A percentile compares a stretch with the other conserved stretches of the same genome.
Conservation (phyloP, 345 rosid genomes). For the Mangifera indica region DNA sequence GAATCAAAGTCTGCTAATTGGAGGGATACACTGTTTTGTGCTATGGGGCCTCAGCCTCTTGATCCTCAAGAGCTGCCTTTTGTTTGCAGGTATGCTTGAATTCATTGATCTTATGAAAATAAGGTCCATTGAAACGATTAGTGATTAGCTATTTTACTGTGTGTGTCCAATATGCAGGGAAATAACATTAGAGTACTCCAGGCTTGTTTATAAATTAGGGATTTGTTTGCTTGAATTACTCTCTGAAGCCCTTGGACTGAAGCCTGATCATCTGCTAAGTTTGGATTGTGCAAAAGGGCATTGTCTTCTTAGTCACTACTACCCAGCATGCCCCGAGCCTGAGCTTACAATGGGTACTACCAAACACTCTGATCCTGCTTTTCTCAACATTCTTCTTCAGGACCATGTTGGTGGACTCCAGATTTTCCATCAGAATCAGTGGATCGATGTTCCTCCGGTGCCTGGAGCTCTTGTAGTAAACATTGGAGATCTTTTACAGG, state of each 20-base stretch:
- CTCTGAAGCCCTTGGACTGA: conserved; percentile 27
- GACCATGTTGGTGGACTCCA: conserved; percentile 53
- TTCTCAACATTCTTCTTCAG: conserved; percentile 48
- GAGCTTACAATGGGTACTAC: conserved; percentile 37
- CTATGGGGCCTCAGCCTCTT: conserved; percentile 11
- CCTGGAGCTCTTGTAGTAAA: conserved; percentile 46
- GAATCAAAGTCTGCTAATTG: conserved; percentile 23
- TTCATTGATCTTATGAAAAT: too few species aligned
- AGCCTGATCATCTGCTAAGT: conserved; percentile 12
- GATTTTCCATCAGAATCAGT: conserved; percentile 43
- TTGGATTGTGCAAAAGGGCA: conserved; percentile 23
- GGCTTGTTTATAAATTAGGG: conserved; percentile 17
- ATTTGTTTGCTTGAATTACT: conserved; percentile 17
- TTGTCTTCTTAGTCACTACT: conserved; percentile 24
- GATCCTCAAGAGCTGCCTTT: conserved; percentile 21
- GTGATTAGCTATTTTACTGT: too few species aligned
- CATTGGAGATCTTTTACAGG: conserved; percentile 55
- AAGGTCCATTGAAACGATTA: too few species aligned
- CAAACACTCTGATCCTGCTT: conserved; percentile 48
- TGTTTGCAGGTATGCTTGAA: conserved; percentile 25
- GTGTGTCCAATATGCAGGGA: conserved; percentile 9
- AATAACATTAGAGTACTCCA: conserved; percentile 10
- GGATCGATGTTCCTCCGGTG: conserved; percentile 48
- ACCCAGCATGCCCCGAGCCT: conserved; percentile 45
- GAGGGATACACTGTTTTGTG: conserved; percentile 21